phyloP scores from a whole-genome alignment of 768 basidiomycete genomes.

The Antrodiella citrinella region DNA sequence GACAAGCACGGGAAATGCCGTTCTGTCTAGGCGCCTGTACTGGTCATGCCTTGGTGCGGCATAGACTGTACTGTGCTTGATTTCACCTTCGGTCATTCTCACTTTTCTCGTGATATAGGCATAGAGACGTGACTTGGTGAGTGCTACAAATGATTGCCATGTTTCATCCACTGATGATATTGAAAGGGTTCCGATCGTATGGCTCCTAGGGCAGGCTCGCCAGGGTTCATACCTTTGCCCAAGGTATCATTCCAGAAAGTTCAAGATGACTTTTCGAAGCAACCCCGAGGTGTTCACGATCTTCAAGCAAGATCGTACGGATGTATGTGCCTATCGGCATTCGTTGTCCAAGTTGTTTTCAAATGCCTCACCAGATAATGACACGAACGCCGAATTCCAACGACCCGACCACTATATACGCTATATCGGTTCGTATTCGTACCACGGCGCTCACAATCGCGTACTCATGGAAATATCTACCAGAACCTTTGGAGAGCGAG shows the following conservation, averaged over 20 bases:
- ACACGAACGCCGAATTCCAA: conserved; percentile 58
- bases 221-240: conserved; percentile 39
- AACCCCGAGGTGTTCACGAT: conserved; percentile 53
- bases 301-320: conserved; percentile 60
- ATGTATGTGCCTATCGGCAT: conserved; percentile 39
- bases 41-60: no score
- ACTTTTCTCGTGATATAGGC: no score
- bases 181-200: no score
- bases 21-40: no score
- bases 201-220: conserved; percentile 13
- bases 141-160: no score
- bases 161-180: no score
- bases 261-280: conserved; percentile 52
- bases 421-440: conserved; percentile 53
- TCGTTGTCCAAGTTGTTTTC: neutral
- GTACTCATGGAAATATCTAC: neutral
- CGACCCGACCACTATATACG: conserved; percentile 85
- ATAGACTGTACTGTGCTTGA: no score
- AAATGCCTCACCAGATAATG: conserved; percentile 53
- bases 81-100: no score
- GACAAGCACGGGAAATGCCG: no score
- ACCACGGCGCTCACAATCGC: neutral
- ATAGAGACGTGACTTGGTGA: no score
- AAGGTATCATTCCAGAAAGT: conserved; percentile 63
- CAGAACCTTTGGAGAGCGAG: conserved; percentile 90